Conservation (phyloP, 805 yeast genomes). For the Ogataea polymorpha region DNA sequence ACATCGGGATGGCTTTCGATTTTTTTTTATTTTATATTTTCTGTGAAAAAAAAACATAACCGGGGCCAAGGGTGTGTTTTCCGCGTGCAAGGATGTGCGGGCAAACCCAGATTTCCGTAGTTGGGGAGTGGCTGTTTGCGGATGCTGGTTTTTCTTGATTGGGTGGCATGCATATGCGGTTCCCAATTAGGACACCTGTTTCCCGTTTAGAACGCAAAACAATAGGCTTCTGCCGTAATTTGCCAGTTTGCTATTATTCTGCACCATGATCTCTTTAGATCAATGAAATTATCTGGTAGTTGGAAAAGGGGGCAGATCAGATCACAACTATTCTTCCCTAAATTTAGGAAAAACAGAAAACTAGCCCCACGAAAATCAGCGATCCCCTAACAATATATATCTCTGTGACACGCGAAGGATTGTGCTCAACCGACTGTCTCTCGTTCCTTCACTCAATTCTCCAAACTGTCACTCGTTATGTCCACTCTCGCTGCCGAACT, state of each 20-base stretch:
- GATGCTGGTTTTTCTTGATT: slow-evolving; percentile 13
- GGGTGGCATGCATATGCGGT: slow-evolving; percentile 12
- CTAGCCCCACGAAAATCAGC: slow-evolving; percentile 18
- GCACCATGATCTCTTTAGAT: slow-evolving; percentile 14
- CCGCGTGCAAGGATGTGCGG: too few relatives aligned
- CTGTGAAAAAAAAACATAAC: background rate
- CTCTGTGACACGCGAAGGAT: slow-evolving; percentile 1
- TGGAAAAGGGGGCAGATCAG: slow-evolving; percentile 18
- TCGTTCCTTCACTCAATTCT: background rate
- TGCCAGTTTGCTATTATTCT: slow-evolving; percentile 3
- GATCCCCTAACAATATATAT: slow-evolving; percentile 6
- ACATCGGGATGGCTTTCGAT: background rate
- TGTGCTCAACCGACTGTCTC: slow-evolving; percentile 1
- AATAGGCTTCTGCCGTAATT: slow-evolving; percentile 4
- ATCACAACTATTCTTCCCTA: slow-evolving; percentile 17
- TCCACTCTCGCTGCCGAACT: slow-evolving; percentile 19
- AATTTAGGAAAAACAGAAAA: slow-evolving; percentile 19
- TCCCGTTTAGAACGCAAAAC: slow-evolving; percentile 7
- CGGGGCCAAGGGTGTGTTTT: too few relatives aligned
- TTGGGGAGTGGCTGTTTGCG: slow-evolving; percentile 7
- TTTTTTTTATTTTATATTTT: slow-evolving; percentile 1
- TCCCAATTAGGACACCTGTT: slow-evolving; percentile 1
- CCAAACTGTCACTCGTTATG: slow-evolving; percentile 13
- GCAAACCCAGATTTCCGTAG: too few relatives aligned
- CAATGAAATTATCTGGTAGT: slow-evolving; percentile 13